Base-by-base conservation (phyloP, 192 early-diverging fungal genomes). In the Coemansia sp. region DNA sequence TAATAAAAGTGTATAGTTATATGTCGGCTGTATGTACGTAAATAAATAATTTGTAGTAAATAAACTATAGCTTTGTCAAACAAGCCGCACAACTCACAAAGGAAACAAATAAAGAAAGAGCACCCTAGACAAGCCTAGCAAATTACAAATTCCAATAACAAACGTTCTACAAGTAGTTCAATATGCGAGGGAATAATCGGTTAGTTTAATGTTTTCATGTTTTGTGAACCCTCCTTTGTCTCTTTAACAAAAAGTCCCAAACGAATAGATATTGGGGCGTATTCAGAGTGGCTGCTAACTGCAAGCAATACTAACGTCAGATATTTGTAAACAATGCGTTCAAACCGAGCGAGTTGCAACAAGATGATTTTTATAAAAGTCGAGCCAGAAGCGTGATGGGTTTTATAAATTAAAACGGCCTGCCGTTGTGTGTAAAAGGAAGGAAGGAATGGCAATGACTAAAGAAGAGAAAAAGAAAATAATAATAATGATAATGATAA, bases 321-420 rank as follows among this genome's bases (percentile, higher is more conserved):
- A 22, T 12, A 22, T 21, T 54, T 54, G 51, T 26, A 10, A 26
- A 54, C 13, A 26, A 8, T 18, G 21, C 21, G 19, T 22, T 26
- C 21, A 54, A 10, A 54, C 3, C 19, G 4, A 26, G 10, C 13
- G 10, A 13, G 42, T 43, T 43, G 42, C 42, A 43, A 13, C 42
- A 12, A 16, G 15, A 18, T 6, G 13, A 8, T 11, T 18, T 16
- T 49, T 49, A 6, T n/a, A 49, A 26, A 26, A 8, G 47, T 2
- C 47, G 47, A 26, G 8, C 9, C 26, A 19, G 51, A 22, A 12
- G 21, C 0, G 19, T 21, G 51, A 11, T 13, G 51, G 26, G 26
- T 26, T 11, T 54, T 59, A 59, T 59, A 59, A 59, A 40, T 59
- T 59, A 59, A 16, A 59, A 59, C 57, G 57, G 57, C 57, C 57